Evolutionary conservation across 2,329 filamentous ascomycete species (phyloP), one percentile per base, ranked within the genome.

Genomic region (Keithomyces neogunnii): DNA sequence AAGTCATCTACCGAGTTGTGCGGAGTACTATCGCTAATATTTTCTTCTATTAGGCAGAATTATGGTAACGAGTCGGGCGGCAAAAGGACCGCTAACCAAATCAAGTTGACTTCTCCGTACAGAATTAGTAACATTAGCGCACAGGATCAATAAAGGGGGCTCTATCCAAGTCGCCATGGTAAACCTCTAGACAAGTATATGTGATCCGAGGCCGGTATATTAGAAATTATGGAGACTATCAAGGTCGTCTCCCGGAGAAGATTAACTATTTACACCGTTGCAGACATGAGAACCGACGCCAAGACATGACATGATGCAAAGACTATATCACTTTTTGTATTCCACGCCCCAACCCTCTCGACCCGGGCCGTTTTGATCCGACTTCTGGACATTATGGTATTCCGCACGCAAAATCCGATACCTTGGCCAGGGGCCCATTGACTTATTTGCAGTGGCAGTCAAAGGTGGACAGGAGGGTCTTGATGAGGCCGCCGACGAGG

Each of bases 391-490:
- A 19, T 45, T n/a, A 9, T 11, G 5, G n/a, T 36, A 26, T 9
- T 28, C n/a, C 38, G 10, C n/a, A 29, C 19, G 13, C 26, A 29
- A 11, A 9, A 6, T 32, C 2, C n/a, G 19, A 8, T 19, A 44
- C 6, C n/a, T 11, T 6, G 4, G 6, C 26, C 28, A 30, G 40
- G 9, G 19, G 19, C 19, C 33, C 6, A 35, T 35, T 2, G 5
- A 42, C 30, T 45, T 62, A 65, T 48, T 55, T 49, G 60, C 66
- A 69, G 59, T 62, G 57, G 59, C 65, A 69, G 59, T 64, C 53
- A 56, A 67, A 69, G 39, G 56, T 59, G 51, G 52, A 52, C 51
- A 68, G 52, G 48, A 69, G 52, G 47, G 53, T 53, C 50, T 57
- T 59, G 55, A 66, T 49, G 44, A 69, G 52, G 50, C 57, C 62